A percentile compares a stretch with the other conserved stretches of the same genome.
Conservation (phyloP, 768 basidiomycete species). For the Cystofilobasidium capitatum region DNA sequence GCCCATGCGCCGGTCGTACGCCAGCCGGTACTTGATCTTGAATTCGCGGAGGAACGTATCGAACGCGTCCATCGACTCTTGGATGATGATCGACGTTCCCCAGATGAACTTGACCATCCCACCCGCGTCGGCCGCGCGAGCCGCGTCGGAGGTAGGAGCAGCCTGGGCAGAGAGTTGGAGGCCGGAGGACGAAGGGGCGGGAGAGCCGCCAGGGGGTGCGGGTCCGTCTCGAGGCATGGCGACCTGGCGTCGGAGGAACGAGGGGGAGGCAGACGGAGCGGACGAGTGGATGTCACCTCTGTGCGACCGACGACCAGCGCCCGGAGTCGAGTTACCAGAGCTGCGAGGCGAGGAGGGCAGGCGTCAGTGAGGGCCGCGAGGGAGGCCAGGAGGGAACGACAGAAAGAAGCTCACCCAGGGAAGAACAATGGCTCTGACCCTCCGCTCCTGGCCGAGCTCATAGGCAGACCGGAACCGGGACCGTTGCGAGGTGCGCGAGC, state of each 20-base stretch:
- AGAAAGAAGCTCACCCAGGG: constrained; percentile 37
- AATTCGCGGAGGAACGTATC: constrained; percentile 81
- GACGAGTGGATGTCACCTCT: constrained; percentile 90
- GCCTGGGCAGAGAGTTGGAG: constrained; percentile 15
- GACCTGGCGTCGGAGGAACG: constrained; percentile 41
- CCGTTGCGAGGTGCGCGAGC: background rate
- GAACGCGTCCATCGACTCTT: constrained; percentile 84
- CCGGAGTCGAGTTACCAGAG: constrained; percentile 49
- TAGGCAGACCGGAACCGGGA: background rate
- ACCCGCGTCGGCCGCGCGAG: constrained; percentile 49
- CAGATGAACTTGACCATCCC: constrained; percentile 82
- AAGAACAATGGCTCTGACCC: constrained; percentile 42
- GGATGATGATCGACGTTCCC: constrained; percentile 91
- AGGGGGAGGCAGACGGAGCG: constrained; percentile 47
- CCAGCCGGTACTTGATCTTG: constrained; percentile 77
- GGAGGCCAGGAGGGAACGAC: background rate
- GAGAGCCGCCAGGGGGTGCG: constrained; percentile 26
- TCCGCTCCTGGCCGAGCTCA: constrained; percentile 18
- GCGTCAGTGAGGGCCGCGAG: background rate
- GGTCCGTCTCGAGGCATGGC: constrained; percentile 47
- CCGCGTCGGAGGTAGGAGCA: constrained; percentile 25
- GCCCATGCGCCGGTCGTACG: constrained; percentile 52
- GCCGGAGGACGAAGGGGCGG: constrained; percentile 47
- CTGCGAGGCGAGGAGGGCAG: constrained; percentile 26
- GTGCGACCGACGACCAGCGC: constrained; percentile 48